These are phyloP conservation scores for Myxozyma udenii DNA, from an alignment of 805 yeast species.

Conservation along the genomic window DNA sequence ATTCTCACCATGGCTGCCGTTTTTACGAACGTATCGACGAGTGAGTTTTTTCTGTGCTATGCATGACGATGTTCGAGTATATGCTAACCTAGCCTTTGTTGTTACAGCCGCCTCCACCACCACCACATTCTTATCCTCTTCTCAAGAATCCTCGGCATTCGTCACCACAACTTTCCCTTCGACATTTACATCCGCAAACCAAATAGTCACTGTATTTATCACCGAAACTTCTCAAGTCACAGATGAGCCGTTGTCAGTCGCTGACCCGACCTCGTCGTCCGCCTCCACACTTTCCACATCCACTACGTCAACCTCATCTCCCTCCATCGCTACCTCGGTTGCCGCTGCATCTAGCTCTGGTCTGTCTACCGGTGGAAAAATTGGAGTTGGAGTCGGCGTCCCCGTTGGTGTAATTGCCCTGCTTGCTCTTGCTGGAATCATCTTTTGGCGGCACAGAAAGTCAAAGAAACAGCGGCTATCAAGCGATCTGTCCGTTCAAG, in stretches of 20 bases:
- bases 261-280: not conserved
- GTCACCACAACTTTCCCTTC: not conserved
- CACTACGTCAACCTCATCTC: not conserved
- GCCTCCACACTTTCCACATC: slow-evolving; percentile 1
- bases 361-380: slow-evolving; percentile 25
- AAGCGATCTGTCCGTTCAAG: slow-evolving; percentile 12
- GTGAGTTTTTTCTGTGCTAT: too few relatives aligned
- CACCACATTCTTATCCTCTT: too few relatives aligned
- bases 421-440: slow-evolving; percentile 4
- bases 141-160: too few relatives aligned
- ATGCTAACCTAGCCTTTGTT: too few relatives aligned
- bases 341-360: slow-evolving; percentile 7
- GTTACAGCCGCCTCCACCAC: too few relatives aligned
- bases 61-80: too few relatives aligned
- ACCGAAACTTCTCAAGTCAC: slow-evolving; percentile 17
- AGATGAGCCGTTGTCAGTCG: not conserved
- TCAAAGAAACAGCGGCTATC: not conserved
- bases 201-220: slow-evolving; percentile 18
- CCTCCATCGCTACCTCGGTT: slow-evolving; percentile 6
- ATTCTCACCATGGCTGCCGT: too few relatives aligned
- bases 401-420: slow-evolving; percentile 23
- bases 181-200: slow-evolving; percentile 8
- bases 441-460: slow-evolving; percentile 12
- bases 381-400: slow-evolving; percentile 27
- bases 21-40: too few relatives aligned